These are phyloP conservation scores for Knoxia roxburghii DNA, from an alignment of 257 asterid species.

Conservation along the genomic window DNA sequence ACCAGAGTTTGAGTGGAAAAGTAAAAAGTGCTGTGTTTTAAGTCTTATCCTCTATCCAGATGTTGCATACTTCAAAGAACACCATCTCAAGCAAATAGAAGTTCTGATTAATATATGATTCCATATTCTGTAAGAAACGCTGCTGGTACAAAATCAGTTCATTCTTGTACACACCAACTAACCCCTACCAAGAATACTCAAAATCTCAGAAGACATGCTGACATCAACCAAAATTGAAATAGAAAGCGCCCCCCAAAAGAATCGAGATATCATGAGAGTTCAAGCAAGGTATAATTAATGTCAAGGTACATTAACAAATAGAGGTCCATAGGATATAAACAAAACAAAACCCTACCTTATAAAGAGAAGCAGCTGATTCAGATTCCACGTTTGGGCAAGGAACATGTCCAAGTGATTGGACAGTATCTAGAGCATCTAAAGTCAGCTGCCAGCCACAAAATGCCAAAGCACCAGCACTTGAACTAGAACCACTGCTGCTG, in stretches of 20 bases:
- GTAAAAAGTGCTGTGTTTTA: background rate
- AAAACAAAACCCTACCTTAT: conserved; percentile 57
- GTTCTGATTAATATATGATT: background rate
- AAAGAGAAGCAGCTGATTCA: conserved; percentile 96
- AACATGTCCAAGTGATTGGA: conserved; percentile 80
- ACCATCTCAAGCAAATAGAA: background rate
- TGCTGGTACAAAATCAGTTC: background rate
- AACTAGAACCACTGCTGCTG: conserved; percentile 72
- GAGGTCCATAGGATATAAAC: background rate
- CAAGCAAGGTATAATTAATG: background rate
- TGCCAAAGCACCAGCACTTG: conserved; percentile 65
- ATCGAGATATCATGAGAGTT: background rate
- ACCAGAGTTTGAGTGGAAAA: background rate
- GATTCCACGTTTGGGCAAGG: conserved; percentile 90
- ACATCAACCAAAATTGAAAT: too few relatives aligned
- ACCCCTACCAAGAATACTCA: background rate
- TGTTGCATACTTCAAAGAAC: background rate
- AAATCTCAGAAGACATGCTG: background rate
- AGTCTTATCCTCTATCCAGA: background rate
- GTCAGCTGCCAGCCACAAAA: conserved; percentile 98
- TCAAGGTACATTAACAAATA: background rate
- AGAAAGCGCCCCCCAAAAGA: too few relatives aligned
- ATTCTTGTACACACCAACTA: too few relatives aligned
- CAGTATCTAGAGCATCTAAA: conserved; percentile 88
- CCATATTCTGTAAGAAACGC: background rate